Evolutionary conservation across 2,329 filamentous ascomycete species (phyloP).

Genomic region (Raffaelea ambrosiae): DNA sequence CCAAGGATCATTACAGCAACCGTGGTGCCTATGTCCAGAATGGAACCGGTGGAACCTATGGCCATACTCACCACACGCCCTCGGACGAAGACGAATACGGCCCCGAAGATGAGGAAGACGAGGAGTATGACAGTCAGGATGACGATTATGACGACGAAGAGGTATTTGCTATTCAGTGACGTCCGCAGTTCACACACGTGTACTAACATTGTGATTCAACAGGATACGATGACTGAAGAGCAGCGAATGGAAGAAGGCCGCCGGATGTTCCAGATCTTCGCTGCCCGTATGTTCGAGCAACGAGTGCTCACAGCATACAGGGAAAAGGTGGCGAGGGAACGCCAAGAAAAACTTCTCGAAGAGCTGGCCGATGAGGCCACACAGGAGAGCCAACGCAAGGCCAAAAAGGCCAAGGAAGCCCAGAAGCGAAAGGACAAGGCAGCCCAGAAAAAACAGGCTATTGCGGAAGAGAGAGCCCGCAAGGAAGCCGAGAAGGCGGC

Average conservation of each 20-base stretch:
- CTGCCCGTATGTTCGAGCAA: slow-evolving; percentile 98
- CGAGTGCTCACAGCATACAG: slow-evolving; percentile 93
- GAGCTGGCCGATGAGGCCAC: slow-evolving; percentile 82
- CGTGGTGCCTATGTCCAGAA: slow-evolving; percentile 40
- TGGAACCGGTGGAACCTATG: slow-evolving; percentile 50
- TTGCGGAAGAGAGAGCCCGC: slow-evolving; percentile 83
- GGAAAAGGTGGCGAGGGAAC: slow-evolving; percentile 90
- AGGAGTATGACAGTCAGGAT: slow-evolving; percentile 55
- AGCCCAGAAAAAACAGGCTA: slow-evolving; percentile 74
- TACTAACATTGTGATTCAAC: not conserved
- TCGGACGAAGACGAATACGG: slow-evolving; percentile 48
- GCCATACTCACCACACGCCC: slow-evolving; percentile 62
- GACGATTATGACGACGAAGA: slow-evolving; percentile 75
- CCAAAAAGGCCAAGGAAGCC: slow-evolving; percentile 88
- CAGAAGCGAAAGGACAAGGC: slow-evolving; percentile 95
- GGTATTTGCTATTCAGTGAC: slow-evolving; percentile 27
- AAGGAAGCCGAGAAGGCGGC: slow-evolving; percentile 84
- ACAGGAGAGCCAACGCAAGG: slow-evolving; percentile 69
- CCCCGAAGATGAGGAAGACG: slow-evolving; percentile 39
- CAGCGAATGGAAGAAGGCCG: slow-evolving; percentile 98
- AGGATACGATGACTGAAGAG: slow-evolving; percentile 97
- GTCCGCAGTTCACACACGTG: too few relatives aligned
- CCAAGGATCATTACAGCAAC: slow-evolving; percentile 56
- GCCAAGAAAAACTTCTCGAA: slow-evolving; percentile 81
- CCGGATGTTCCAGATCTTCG: slow-evolving; percentile 99